These are phyloP conservation scores for Corymbia citriodora DNA, from an alignment of 441 rosid genomes.

Conservation along the genomic window DNA sequence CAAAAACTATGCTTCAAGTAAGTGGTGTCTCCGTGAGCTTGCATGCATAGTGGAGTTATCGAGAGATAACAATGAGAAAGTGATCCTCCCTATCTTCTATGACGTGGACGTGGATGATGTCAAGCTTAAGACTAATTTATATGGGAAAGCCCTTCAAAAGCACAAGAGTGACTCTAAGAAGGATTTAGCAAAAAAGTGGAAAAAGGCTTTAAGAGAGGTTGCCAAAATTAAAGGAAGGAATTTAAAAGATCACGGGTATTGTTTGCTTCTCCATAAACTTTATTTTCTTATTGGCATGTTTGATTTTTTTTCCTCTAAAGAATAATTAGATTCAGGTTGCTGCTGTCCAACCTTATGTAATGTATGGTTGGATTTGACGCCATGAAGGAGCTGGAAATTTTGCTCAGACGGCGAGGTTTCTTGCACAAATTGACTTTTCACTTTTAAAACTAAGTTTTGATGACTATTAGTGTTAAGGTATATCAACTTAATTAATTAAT, in stretches of 20 bases:
- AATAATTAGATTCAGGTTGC: not conserved
- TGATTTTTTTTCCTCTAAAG: not conserved
- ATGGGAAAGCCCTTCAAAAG: not conserved
- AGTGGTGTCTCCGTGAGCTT: too few species aligned
- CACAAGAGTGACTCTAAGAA: rapidly evolving
- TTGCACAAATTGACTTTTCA: not conserved
- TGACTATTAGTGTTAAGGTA: not conserved
- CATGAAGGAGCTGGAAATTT: too few species aligned
- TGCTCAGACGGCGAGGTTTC: not conserved
- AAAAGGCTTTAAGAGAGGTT: not conserved
- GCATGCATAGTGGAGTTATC: too few species aligned
- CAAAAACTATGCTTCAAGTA: too few species aligned
- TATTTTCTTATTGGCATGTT: too few species aligned
- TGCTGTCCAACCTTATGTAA: not conserved
- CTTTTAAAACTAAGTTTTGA: not conserved
- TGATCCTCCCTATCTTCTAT: too few species aligned
- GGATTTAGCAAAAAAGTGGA: not conserved
- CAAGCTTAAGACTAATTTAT: too few species aligned
- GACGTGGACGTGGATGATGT: too few species aligned
- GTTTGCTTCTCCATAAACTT: not conserved
- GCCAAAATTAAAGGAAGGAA: not conserved
- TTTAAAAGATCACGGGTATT: not conserved
- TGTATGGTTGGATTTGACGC: not conserved
- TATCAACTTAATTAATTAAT: not conserved
- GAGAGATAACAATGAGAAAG: too few species aligned